Percentiles rank a stretch among this genome's conserved stretches.
phyloP scores from a whole-genome alignment of 371 early-diverging fungal genomes.

The Lichtheimia ramosa region DNA sequence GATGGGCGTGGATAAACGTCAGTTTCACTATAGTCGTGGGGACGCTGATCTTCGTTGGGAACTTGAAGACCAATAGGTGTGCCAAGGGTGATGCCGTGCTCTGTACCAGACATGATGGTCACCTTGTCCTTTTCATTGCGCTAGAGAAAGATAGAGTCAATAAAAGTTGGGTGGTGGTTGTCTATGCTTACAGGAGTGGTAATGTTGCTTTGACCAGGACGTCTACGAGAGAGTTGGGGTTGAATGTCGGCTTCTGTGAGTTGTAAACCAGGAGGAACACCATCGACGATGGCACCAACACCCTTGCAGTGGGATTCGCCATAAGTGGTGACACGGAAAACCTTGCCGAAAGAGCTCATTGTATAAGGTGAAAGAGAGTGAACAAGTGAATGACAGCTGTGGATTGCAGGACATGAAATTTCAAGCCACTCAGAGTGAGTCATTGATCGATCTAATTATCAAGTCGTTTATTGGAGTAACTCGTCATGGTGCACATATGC shows the following conservation, averaged over 20 bases:
- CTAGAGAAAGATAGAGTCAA: constrained; percentile 28
- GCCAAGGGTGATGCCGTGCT: constrained; percentile 91
- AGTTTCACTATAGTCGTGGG: constrained; percentile 94
- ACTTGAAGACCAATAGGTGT: constrained; percentile 94
- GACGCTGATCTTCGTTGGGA: constrained; percentile 93
- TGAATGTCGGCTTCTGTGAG: constrained; percentile 91
- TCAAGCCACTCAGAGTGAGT: no score
- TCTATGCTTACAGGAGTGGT: constrained; percentile 84
- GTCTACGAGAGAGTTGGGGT: constrained; percentile 85
- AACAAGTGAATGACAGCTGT: not conserved
- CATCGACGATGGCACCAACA: constrained; percentile 96
- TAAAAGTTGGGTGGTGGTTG: not conserved
- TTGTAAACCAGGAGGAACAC: constrained; percentile 92
- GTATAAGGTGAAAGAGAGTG: not conserved
- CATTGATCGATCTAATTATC: no score
- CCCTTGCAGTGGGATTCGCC: constrained; percentile 98
- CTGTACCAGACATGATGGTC: constrained; percentile 91
- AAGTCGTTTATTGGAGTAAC: no score
- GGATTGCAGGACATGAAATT: no score
- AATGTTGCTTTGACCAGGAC: constrained; percentile 94
- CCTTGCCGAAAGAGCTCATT: constrained; percentile 82
- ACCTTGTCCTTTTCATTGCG: constrained; percentile 92
- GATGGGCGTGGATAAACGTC: constrained; percentile 92
- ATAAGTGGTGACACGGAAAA: constrained; percentile 91
- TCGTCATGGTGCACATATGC: no score